Base-by-base conservation (phyloP, 2,329 filamentous ascomycete genomes). In the Ascochyta pisi region DNA sequence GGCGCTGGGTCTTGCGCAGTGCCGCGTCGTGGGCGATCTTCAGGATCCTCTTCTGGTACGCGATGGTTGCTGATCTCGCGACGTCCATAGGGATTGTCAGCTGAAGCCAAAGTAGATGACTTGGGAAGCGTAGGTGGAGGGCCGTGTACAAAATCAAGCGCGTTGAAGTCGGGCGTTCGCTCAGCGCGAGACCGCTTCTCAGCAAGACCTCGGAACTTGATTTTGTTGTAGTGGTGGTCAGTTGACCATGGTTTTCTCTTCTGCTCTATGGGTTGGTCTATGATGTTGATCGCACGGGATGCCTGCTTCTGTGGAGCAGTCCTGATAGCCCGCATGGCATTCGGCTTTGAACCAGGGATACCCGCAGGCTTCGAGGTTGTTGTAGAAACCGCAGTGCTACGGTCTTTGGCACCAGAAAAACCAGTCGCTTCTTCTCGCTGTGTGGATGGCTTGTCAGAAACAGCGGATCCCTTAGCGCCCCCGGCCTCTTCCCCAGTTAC, bases 61-160 rank as follows among this genome's bases (percentile, higher is more conserved):
- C 57, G 65, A 15, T 60, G 61, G 27, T 47, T 57, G 6, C 50
- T 48, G n/a, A 40, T 39, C 13, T 73, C 70, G 23, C 68, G 67
- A 31, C 66, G 69, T 22, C 54, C 60, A 41, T 73, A 73, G 1
- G 47, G 61, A 46, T 68, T 58, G 39, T 65, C 61, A 27, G 10
- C 31, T n/a, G 45, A 16, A 38, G 24, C 16, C 7, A 22, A 26
- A 3, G 53, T 6, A 8, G 39, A 47, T 10, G 54, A 15, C 23
- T 50, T 54, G 2, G 54, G 34, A 12, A 60, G 24, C 15, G 40
- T 46, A 13, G 50, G 22, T 27, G 67, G 56, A n/a, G 53, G 46
- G 23, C 41, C 59, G 42, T 70, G 64, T 3, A 73, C 65, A 40
- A 73, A 70, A 3, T 65, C 45, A 2, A 75, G 54, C 12, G 40